phyloP scores from a whole-genome alignment of 1,284 basidiomycete genomes.

The Taiwanofungus camphoratus region DNA sequence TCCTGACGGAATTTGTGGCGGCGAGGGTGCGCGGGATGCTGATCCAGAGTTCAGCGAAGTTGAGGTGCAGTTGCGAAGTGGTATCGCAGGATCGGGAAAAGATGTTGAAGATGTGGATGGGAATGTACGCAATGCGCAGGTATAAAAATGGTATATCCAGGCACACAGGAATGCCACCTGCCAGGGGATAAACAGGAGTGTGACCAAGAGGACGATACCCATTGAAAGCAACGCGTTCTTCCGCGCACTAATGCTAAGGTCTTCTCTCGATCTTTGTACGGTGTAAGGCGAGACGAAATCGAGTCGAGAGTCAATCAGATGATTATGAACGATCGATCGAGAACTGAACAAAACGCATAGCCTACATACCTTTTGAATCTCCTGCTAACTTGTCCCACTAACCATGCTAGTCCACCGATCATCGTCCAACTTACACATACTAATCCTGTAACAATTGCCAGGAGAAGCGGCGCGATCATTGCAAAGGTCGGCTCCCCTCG shows the following conservation, averaged over 20 bases:
- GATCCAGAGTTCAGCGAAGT: neutral
- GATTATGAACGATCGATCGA: neutral
- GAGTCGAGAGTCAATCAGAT: no score
- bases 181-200: constrained; percentile 78
- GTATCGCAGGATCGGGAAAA: constrained; percentile 10
- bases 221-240: constrained; percentile 55
- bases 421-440: constrained; percentile 54
- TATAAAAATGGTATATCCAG: constrained; percentile 71
- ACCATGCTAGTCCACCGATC: constrained; percentile 15
- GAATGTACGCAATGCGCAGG: constrained; percentile 38
- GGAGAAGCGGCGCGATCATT: constrained; percentile 46
- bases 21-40: neutral
- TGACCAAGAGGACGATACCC: constrained; percentile 52
- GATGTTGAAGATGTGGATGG: constrained; percentile 5
- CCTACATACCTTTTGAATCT: constrained; percentile 36
- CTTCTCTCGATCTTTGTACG: constrained; percentile 30
- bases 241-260: constrained; percentile 27
- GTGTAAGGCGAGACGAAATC: no score
- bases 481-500: constrained; percentile 43
- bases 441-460: constrained; percentile 54
- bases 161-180: constrained; percentile 85
- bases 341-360: constrained; percentile 1
- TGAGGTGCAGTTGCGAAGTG: constrained; percentile 4
- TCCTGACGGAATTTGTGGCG: neutral
- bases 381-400: constrained; percentile 10